These are phyloP conservation scores for Tarenaya hassleriana DNA, from an alignment of 345 rosid species.

Conservation along the genomic window DNA sequence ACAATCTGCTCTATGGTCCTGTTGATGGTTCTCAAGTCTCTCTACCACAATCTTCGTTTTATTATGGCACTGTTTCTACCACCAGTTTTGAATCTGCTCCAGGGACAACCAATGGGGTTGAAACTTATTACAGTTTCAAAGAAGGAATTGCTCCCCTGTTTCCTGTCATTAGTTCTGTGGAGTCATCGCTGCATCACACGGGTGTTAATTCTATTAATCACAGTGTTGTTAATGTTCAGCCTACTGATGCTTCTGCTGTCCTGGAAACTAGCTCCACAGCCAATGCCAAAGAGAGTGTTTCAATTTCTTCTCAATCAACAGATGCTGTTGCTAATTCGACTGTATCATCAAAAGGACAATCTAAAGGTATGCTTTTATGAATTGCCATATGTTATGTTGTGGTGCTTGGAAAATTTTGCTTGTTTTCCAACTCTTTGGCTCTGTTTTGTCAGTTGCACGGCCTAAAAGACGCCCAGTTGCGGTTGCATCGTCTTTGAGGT, in stretches of 20 bases:
- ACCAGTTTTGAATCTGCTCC: conserved; percentile 49
- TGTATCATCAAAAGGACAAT: conserved; percentile 43
- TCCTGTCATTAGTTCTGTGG: conserved; percentile 35
- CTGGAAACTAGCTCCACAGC: too few relatives aligned
- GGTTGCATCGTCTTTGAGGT: conserved; percentile 66
- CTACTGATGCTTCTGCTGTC: conserved; percentile 25
- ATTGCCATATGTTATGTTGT: too few relatives aligned
- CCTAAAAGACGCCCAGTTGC: conserved; percentile 66
- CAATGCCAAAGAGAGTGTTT: conserved; percentile 29
- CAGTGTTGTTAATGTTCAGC: conserved; percentile 25
- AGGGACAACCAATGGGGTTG: conserved; percentile 39
- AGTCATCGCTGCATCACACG: too few relatives aligned
- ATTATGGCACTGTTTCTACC: conserved; percentile 50
- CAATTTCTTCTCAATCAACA: conserved; percentile 22
- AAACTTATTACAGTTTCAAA: conserved; percentile 53
- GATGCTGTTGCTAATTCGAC: conserved; percentile 32
- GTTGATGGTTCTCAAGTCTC: conserved; percentile 61
- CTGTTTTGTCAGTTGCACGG: conserved; percentile 48
- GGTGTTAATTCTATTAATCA: too few relatives aligned
- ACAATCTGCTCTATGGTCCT: conserved; percentile 51
- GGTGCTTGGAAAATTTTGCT: conserved; percentile 7
- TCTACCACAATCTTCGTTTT: too few relatives aligned
- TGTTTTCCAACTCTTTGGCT: conserved; percentile 10
- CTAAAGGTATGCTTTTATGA: conserved; percentile 84
- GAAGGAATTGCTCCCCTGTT: conserved; percentile 40